A percentile compares a stretch with the other conserved stretches of the same genome.
Conservation (phyloP, 768 basidiomycete species). For the Russula sp. region DNA sequence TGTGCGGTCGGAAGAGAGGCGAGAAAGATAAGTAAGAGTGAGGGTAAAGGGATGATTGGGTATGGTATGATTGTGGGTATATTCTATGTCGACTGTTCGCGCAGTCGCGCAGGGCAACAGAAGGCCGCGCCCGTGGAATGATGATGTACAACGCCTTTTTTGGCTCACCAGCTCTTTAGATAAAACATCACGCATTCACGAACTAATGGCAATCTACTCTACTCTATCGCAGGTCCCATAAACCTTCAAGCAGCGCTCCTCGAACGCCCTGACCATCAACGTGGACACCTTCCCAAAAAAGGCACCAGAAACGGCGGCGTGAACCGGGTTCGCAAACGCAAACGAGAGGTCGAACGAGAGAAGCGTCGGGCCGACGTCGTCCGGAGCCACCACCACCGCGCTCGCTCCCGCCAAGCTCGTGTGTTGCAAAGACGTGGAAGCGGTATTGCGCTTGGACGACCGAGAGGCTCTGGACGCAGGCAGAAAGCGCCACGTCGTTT, state of each 20-base stretch:
- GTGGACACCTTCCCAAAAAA: conserved; percentile 85
- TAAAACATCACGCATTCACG: background rate
- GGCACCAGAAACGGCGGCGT: conserved; percentile 72
- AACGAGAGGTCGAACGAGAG: conserved; percentile 82
- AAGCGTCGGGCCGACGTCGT: conserved; percentile 49
- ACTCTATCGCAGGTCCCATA: conserved; percentile 47
- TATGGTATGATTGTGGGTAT: too few species aligned
- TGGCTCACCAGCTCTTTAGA: background rate
- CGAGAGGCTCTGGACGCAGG: conserved; percentile 28
- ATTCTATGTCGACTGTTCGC: too few species aligned
- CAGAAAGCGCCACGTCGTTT: conserved; percentile 69
- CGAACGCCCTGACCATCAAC: conserved; percentile 90
- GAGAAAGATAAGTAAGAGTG: background rate
- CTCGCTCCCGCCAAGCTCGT: background rate
- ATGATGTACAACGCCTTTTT: background rate
- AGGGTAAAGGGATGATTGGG: background rate
- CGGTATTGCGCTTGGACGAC: conserved; percentile 4
- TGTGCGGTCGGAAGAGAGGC: background rate
- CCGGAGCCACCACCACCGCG: background rate
- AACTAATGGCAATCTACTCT: background rate
- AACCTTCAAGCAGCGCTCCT: conserved; percentile 67
- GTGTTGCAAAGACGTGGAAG: conserved; percentile 1
- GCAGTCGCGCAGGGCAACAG: too few species aligned
- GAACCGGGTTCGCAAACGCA: conserved; percentile 79
- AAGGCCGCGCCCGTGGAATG: too few species aligned